A percentile compares a stretch with the other conserved stretches of the same genome.
These are phyloP conservation scores for Hortaea werneckii DNA, from an alignment of 2,329 filamentous ascomycete species.

Conservation along the genomic window DNA sequence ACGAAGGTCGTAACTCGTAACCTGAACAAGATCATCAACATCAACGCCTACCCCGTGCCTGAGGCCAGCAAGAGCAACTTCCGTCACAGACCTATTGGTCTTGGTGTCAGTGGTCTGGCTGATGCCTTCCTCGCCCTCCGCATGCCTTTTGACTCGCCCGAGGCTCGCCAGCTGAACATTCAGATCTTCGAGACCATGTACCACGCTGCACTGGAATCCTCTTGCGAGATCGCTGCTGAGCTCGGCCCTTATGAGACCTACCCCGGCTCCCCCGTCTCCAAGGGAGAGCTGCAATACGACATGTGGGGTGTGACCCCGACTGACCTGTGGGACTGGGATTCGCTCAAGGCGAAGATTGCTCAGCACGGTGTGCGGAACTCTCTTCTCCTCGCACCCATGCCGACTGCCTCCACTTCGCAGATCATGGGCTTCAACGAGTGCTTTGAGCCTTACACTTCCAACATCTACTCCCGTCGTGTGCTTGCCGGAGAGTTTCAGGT, in stretches of 20 bases:
- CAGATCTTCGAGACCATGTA: conserved; percentile 99
- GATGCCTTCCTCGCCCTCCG: conserved; percentile 96
- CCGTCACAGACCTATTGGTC: conserved; percentile 88
- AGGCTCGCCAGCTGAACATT: conserved; percentile 87
- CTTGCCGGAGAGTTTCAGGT: conserved; percentile 98
- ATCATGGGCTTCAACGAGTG: conserved; percentile 99
- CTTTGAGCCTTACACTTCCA: conserved; percentile 99
- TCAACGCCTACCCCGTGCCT: conserved; percentile 95
- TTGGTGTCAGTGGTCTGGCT: conserved; percentile 94
- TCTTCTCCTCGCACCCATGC: conserved; percentile 91
- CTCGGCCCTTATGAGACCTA: conserved; percentile 83
- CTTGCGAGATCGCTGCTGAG: conserved; percentile 72
- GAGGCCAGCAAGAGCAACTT: conserved; percentile 95
- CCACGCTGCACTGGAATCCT: conserved; percentile 85
- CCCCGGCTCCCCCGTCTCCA: conserved; percentile 83
- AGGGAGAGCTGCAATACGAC: conserved; percentile 94
- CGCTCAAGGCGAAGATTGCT: conserved; percentile 81
- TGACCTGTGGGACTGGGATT: conserved; percentile 92
- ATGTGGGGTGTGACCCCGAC: conserved; percentile 95
- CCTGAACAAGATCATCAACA: conserved; percentile 95
- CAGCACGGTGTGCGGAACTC: conserved; percentile 93
- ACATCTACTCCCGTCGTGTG: conserved; percentile 98
- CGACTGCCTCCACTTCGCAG: conserved; percentile 92
- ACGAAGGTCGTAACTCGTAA: conserved; percentile 87
- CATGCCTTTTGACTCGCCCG: conserved; percentile 91